A percentile compares a stretch with the other conserved stretches of the same genome.
Evolutionary conservation across 305 asterid species (phyloP).

Genomic region (Fraxinus xanthoxyloides): DNA sequence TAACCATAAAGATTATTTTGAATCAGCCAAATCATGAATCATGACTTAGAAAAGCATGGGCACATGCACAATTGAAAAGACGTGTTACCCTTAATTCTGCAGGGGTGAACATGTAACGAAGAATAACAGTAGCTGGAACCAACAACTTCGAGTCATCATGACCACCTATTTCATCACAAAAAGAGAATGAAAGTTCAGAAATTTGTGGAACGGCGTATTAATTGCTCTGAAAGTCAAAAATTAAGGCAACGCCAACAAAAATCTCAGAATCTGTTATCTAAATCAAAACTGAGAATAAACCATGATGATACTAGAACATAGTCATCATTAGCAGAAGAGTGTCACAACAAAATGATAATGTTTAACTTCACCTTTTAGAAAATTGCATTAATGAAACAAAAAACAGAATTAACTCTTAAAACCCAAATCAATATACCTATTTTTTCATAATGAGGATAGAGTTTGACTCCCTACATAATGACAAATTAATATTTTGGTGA

Average conservation of each 20-base stretch:
- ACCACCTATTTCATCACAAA: conserved; percentile 66
- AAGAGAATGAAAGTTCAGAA: conserved; percentile 8
- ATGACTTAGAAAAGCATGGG: background rate
- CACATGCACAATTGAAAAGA: background rate
- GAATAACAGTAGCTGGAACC: conserved; percentile 78
- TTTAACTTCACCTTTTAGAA: background rate
- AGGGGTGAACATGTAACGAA: conserved; percentile 87
- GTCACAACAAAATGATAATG: background rate
- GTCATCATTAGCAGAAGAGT: conserved; percentile 4
- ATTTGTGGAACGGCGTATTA: conserved; percentile 5
- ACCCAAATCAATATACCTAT: background rate
- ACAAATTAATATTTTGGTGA: conserved; percentile 6
- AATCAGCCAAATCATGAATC: background rate
- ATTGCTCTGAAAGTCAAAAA: background rate
- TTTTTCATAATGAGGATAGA: background rate
- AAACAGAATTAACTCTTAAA: background rate
- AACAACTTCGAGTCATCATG: conserved; percentile 79
- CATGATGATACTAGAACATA: background rate
- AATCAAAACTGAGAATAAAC: background rate
- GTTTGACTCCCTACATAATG: background rate
- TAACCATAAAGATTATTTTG: background rate
- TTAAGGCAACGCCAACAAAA: background rate
- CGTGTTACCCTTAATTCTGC: conserved; percentile 78
- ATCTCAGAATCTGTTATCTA: background rate
- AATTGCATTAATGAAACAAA: conserved; percentile 4